Base-by-base conservation (phyloP, 441 rosid species). In the Adansonia gregorii region DNA sequence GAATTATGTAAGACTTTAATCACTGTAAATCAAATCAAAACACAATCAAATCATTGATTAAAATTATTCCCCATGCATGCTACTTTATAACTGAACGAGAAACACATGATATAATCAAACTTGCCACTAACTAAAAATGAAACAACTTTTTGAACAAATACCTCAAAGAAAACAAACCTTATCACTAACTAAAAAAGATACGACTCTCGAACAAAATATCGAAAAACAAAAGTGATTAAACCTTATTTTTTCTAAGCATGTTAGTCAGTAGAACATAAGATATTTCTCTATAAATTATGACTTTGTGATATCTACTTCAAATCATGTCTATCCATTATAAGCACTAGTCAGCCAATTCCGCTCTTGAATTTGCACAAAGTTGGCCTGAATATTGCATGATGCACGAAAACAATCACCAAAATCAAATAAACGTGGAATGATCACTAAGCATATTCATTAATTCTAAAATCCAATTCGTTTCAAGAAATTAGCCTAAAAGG, bases 381-480 rank as follows among this genome's bases (percentile, higher is more conserved):
- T 86, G 96, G 67, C 87, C 88, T 93, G 94, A 93, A 75, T 96
- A 98, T 98, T 96, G 95, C 86, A 89, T 35, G 54, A 76, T 56
- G 82, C 45, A 67, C 66, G 76, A 64, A 75, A 51, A 51, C 58
- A 76, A 74, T 76, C 65, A 75, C 72, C n/a, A 71, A 76, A 27
- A 46, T 55, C 35, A 27, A 27, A 27, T 27, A 27, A 27, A 27
- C 35, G 35, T 27, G 35, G 35, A 27, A 27, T 27, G 35, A 27
- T 27, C 35, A 27, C 35, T 2, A 39, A 58, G 9, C 14, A 65
- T 19, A 2, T 72, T 56, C 52, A 6, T 56, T n/a, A 35, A 14
- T 31, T 63, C 45, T 6, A 31, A 22, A 56, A 17, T 56, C 52
- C 19, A 39, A 17, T 41, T 59, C 2, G 24, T 11, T 54, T 54